A percentile compares a stretch with the other conserved stretches of the same genome.
Evolutionary conservation across 1,284 basidiomycete species (phyloP).

Genomic region (Rhodotorula sp.): DNA sequence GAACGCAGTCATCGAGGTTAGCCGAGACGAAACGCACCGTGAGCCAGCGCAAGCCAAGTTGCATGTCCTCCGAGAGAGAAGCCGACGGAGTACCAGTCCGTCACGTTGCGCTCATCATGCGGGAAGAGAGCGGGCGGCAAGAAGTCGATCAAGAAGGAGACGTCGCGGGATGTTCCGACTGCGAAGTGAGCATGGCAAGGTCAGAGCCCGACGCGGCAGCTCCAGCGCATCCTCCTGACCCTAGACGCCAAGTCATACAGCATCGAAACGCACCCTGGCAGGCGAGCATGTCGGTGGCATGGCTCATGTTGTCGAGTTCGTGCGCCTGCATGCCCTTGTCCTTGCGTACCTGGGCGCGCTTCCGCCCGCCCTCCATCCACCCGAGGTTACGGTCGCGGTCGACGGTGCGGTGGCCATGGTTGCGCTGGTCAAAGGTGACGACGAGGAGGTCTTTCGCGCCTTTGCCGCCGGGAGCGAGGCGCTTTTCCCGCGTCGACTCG

Average conservation of each 20-base stretch:
- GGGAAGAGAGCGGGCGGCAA: slow-evolving; percentile 76
- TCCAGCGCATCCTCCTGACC: too few relatives aligned
- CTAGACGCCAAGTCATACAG: too few relatives aligned
- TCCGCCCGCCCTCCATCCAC: slow-evolving; percentile 49
- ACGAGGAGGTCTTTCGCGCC: slow-evolving; percentile 45
- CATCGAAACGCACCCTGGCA: slow-evolving; percentile 46
- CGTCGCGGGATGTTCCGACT: slow-evolving; percentile 68
- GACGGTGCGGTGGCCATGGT: slow-evolving; percentile 49
- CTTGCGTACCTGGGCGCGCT: slow-evolving; percentile 44
- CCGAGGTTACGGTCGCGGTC: slow-evolving; percentile 45
- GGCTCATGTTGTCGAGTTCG: slow-evolving; percentile 39
- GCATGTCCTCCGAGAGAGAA: slow-evolving; percentile 76
- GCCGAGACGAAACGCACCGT: slow-evolving; percentile 56
- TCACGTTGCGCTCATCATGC: slow-evolving; percentile 61
- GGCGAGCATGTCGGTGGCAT: slow-evolving; percentile 48
- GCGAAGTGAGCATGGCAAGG: neutral
- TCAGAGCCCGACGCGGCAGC: neutral
- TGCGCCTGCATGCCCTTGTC: slow-evolving; percentile 39
- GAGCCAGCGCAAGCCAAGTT: slow-evolving; percentile 66
- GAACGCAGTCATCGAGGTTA: too few relatives aligned
- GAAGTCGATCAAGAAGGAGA: slow-evolving; percentile 77
- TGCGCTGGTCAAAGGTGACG: slow-evolving; percentile 50
- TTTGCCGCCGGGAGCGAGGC: neutral
- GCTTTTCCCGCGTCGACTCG: neutral
- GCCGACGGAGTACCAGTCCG: slow-evolving; percentile 66